Conservation (phyloP, 2,329 filamentous ascomycete genomes). For the Amauroascus verrucosus region DNA sequence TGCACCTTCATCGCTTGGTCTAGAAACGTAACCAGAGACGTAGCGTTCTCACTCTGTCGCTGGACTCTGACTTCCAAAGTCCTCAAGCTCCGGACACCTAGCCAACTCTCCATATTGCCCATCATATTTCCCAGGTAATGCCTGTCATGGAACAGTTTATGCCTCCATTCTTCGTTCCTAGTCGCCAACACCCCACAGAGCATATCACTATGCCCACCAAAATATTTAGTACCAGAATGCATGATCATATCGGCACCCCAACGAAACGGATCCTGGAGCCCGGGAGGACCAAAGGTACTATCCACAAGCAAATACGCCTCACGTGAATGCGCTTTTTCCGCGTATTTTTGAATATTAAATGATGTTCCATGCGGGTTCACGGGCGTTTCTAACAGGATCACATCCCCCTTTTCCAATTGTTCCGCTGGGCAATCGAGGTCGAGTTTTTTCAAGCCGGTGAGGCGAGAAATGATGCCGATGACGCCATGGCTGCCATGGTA, state of each 20-base stretch:
- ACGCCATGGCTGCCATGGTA: slow-evolving; percentile 95
- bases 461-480: slow-evolving; percentile 59
- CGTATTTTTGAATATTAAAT: slow-evolving; percentile 60
- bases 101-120: slow-evolving; percentile 84
- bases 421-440: slow-evolving; percentile 58
- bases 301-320: slow-evolving; percentile 77
- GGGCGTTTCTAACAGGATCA: slow-evolving; percentile 87
- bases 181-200: slow-evolving; percentile 75
- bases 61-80: slow-evolving; percentile 75
- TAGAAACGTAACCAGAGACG: slow-evolving; percentile 62
- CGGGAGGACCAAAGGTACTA: slow-evolving; percentile 84
- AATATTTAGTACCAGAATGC: slow-evolving; percentile 92
- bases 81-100: slow-evolving; percentile 74
- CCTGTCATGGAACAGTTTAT: slow-evolving; percentile 55
- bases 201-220: slow-evolving; percentile 90
- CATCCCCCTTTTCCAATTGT: slow-evolving; percentile 63
- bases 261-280: slow-evolving; percentile 72
- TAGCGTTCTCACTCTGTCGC: slow-evolving; percentile 63
- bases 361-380: slow-evolving; percentile 84
- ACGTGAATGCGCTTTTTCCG: slow-evolving; percentile 56
- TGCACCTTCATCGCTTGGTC: slow-evolving; percentile 38
- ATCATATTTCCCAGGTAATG: slow-evolving; percentile 72
- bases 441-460: slow-evolving; percentile 64
- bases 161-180: slow-evolving; percentile 49
- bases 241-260: slow-evolving; percentile 77